Conservation (phyloP, 228 moss, liverwort and hornwort species). For the Sphagnum magellanicum region DNA sequence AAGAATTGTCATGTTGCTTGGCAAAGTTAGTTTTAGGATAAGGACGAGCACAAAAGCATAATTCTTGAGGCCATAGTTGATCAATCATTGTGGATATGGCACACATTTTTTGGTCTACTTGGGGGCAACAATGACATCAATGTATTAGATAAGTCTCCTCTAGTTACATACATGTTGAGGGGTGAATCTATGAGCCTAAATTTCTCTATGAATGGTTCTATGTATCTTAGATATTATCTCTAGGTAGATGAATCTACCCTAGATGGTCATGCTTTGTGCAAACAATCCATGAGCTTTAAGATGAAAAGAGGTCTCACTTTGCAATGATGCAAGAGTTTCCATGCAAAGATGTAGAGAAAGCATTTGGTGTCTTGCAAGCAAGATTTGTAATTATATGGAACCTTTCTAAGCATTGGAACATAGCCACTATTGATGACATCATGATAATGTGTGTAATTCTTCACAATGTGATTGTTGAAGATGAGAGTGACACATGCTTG, state of each 20-base stretch:
- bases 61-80: conserved; percentile 5
- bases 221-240: not conserved
- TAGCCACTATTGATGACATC: too few species aligned
- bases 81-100: conserved; percentile 11
- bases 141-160: conserved; percentile 1
- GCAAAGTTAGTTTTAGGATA: not conserved
- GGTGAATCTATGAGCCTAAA: not conserved
- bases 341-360: conserved; percentile 2
- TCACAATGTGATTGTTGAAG: too few species aligned
- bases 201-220: not conserved
- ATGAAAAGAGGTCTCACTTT: not conserved
- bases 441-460: too few species aligned
- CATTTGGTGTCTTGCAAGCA: conserved; percentile 9
- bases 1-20: not conserved
- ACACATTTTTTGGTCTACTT: conserved; percentile 1
- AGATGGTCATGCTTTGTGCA: not conserved
- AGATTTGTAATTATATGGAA: conserved; percentile 5
- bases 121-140: conserved; percentile 8
- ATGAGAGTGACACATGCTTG: too few species aligned
- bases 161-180: not conserved
- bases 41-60: not conserved
- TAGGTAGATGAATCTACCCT: conserved; percentile 8
- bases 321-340: conserved; percentile 1
- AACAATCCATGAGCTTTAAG: not conserved
- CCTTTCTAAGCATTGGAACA: not conserved